phyloP scores from a whole-genome alignment of 768 basidiomycete species.

The Mycena rebaudengoi region DNA sequence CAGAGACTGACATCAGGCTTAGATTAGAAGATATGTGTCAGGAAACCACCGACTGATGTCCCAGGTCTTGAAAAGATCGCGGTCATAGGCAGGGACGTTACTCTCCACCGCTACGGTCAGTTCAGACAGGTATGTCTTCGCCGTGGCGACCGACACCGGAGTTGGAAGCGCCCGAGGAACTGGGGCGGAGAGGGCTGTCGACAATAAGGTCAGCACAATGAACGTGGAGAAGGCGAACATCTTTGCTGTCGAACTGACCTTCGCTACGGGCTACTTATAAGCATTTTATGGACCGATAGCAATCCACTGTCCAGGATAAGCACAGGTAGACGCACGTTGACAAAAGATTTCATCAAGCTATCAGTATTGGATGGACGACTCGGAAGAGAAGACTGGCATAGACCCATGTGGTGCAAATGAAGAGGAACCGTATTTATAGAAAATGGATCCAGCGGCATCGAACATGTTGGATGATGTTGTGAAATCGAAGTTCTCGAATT shows the following conservation, averaged over 20 bases:
- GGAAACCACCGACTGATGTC: constrained; percentile 49
- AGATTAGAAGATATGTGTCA: background rate
- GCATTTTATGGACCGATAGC: too few species aligned
- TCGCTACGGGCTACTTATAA: background rate
- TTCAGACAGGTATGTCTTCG: constrained; percentile 24
- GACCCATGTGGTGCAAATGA: too few species aligned
- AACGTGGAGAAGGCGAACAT: constrained; percentile 9
- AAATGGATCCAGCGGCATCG: too few species aligned
- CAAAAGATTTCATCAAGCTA: too few species aligned
- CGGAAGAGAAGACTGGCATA: too few species aligned
- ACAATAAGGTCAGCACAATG: background rate
- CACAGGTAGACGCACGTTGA: too few species aligned
- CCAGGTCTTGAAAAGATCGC: constrained; percentile 57
- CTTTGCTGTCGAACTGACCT: background rate
- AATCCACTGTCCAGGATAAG: too few species aligned
- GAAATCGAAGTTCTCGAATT: too few species aligned
- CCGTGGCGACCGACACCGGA: constrained; percentile 24
- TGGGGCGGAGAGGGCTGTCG: constrained; percentile 1
- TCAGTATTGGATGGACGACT: too few species aligned
- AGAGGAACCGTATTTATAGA: too few species aligned
- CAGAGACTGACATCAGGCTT: constrained; percentile 49
- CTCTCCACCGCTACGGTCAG: constrained; percentile 51
- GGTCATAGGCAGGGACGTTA: constrained; percentile 49
- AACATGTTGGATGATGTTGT: too few species aligned
- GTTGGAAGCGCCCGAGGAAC: constrained; percentile 24